Evolutionary conservation across 2,329 filamentous ascomycete genomes (phyloP).

Genomic region (Fusarium musae): DNA sequence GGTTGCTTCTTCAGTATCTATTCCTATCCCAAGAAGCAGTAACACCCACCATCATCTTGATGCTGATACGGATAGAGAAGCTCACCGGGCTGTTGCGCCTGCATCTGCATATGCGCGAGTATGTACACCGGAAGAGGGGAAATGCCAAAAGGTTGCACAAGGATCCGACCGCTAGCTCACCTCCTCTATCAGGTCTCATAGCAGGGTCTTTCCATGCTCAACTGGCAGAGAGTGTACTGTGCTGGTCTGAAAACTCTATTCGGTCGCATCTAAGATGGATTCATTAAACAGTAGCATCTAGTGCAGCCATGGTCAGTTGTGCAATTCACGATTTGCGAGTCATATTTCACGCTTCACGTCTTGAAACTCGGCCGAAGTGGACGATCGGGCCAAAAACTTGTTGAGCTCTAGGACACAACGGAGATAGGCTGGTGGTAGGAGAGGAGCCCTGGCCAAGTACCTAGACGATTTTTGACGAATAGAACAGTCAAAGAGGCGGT

Average conservation of each 20-base stretch:
- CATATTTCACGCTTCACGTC: conserved; percentile 32
- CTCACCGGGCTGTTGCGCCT: conserved; percentile 36
- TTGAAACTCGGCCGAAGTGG: conserved; percentile 13
- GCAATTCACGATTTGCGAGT: conserved; percentile 39
- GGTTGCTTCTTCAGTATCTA: conserved; percentile 20
- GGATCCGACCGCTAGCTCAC: conserved; percentile 32
- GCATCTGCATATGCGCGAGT: conserved; percentile 40
- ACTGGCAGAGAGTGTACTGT: conserved; percentile 37
- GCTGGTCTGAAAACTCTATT: conserved; percentile 36
- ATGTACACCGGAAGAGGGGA: conserved; percentile 39
- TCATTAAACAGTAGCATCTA: conserved; percentile 43
- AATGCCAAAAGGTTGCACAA: conserved; percentile 34
- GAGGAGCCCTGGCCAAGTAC: conserved; percentile 21
- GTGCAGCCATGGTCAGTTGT: conserved; percentile 35
- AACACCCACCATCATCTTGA: conserved; percentile 23
- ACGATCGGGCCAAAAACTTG: conserved; percentile 24
- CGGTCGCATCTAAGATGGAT: conserved; percentile 39
- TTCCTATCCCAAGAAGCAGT: conserved; percentile 32
- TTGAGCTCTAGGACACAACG: conserved; percentile 26
- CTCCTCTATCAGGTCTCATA: conserved; percentile 35
- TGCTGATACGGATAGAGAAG: conserved; percentile 27
- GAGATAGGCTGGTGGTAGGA: conserved; percentile 20
- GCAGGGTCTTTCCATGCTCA: conserved; percentile 39
- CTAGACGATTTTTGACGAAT: conserved; percentile 34
- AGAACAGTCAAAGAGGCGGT: conserved; percentile 40